Base-by-base conservation (phyloP, 768 basidiomycete genomes). In the Ramaria sp. region DNA sequence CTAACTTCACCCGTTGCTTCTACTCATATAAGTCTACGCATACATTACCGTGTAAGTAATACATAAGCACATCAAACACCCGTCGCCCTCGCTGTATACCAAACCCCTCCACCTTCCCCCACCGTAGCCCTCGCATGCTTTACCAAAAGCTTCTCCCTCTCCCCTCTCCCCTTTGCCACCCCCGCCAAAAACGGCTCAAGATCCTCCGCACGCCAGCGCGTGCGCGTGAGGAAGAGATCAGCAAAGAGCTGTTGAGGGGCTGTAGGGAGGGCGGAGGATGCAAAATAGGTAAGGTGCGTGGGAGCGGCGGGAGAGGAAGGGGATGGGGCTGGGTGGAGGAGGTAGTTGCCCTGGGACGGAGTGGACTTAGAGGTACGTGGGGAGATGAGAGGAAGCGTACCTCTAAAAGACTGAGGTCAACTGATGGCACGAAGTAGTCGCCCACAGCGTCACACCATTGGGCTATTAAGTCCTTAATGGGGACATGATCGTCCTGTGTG, bases 41-140 rank as follows among this genome's bases (percentile, higher is more conserved):
- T 27, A 27, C 27, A 27, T 27, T 5, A 27, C 27, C 27, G 5
- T 27, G 27, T 27, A 27, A 27, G 27, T 27, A 27, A 5, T 27
- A 5, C 27, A 27, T 27, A 27, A 2, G 5, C 27, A 5, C 27
- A 27, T 54, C 41, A 57, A 19, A 57, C 48, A 17, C 57, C 60
- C 22, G 49, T 53, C 17, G 55, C 78, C 60, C 87, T 73, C 1
- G 86, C 78, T 1, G 85, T 88, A 68, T 91, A 95, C 78, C 81
- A 88, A 27, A 65, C 61, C 37, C 80, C 67, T 0, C 85, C 86
- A 11, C 79, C 74, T 0, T 75, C 64, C 52, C 88, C 85, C 52
- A 84, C 88, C 43, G 83, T 77, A 2, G 88, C 80, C 47, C 94
- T 75, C 37, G 89, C 89, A 64, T 86, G 89, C 71, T 92, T 97